A percentile compares a stretch with the other conserved stretches of the same genome.
These are phyloP conservation scores for Thermoascus crustaceus DNA, from an alignment of 2,329 filamentous ascomycete genomes.

Conservation along the genomic window DNA sequence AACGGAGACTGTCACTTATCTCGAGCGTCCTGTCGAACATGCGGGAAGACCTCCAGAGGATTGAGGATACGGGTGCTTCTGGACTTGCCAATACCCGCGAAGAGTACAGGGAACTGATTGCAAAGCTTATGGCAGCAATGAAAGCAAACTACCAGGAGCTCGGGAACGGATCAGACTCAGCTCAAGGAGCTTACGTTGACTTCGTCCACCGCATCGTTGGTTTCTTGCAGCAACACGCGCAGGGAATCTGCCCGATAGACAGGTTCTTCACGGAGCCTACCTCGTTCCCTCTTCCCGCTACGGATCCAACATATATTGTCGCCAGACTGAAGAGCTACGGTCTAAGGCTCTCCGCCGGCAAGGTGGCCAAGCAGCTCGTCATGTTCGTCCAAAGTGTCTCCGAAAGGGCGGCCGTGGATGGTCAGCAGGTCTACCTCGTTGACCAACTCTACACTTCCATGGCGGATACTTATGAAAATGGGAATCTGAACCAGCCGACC, in stretches of 20 bases:
- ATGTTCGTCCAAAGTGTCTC: constrained; percentile 53
- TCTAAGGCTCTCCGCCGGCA: constrained; percentile 42
- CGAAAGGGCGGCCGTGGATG: constrained; percentile 50
- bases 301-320: constrained; percentile 55
- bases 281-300: constrained; percentile 51
- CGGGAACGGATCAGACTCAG: constrained; percentile 23
- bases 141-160: constrained; percentile 53
- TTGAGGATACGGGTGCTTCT: constrained; percentile 23
- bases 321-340: constrained; percentile 53
- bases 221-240: constrained; percentile 53
- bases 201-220: constrained; percentile 55
- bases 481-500: constrained; percentile 32
- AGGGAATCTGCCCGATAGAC: constrained; percentile 47
- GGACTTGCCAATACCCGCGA: constrained; percentile 30
- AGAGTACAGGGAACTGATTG: constrained; percentile 45
- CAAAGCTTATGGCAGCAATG: constrained; percentile 53
- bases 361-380: constrained; percentile 46
- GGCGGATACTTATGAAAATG: constrained; percentile 35
- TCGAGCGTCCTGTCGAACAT: constrained; percentile 53
- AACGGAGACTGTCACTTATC: constrained; percentile 48
- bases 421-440: constrained; percentile 49
- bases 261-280: constrained; percentile 53
- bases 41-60: constrained; percentile 40
- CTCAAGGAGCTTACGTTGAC: constrained; percentile 48
- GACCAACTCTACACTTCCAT: constrained; percentile 47